These are phyloP conservation scores for Parachaetomium inaequale DNA, from an alignment of 495 filamentous ascomycete species.

Conservation along the genomic window DNA sequence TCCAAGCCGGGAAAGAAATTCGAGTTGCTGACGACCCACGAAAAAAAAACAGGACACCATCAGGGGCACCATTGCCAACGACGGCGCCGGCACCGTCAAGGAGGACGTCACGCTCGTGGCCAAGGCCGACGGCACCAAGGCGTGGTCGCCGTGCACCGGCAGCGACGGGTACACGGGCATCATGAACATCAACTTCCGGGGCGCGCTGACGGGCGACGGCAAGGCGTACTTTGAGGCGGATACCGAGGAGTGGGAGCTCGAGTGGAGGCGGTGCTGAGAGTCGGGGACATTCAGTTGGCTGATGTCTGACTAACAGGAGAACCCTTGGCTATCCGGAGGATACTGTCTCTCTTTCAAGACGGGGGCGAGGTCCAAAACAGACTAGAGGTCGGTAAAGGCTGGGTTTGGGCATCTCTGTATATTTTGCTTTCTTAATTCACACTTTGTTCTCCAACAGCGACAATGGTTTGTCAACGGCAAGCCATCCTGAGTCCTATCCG, in stretches of 20 bases:
- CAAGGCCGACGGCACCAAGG: conserved; percentile 27
- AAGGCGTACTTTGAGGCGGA: conserved; percentile 41
- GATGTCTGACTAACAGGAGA: no score
- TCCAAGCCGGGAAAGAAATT: no score
- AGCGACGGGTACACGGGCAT: conserved; percentile 37
- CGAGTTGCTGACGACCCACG: no score
- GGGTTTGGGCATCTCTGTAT: conserved; percentile 1
- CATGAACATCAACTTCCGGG: conserved; percentile 47
- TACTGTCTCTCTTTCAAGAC: background rate
- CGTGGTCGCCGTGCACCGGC: conserved; percentile 42
- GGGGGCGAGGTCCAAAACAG: background rate
- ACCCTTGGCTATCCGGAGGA: no score
- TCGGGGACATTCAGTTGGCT: no score
- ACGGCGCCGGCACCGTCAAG: conserved; percentile 26
- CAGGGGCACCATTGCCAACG: conserved; percentile 28
- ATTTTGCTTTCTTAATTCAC: background rate
- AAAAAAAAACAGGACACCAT: conserved; percentile 25
- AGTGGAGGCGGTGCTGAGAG: conserved; percentile 43
- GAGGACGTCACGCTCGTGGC: conserved; percentile 32
- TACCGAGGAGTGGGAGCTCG: conserved; percentile 40
- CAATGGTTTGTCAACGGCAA: background rate
- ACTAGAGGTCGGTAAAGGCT: conserved; percentile 5
- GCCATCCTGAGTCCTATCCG: no score
- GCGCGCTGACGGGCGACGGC: conserved; percentile 34
- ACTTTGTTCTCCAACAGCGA: background rate